Evolutionary conservation across 257 asterid genomes (phyloP).

Genomic region (Nicotiana undulata): DNA sequence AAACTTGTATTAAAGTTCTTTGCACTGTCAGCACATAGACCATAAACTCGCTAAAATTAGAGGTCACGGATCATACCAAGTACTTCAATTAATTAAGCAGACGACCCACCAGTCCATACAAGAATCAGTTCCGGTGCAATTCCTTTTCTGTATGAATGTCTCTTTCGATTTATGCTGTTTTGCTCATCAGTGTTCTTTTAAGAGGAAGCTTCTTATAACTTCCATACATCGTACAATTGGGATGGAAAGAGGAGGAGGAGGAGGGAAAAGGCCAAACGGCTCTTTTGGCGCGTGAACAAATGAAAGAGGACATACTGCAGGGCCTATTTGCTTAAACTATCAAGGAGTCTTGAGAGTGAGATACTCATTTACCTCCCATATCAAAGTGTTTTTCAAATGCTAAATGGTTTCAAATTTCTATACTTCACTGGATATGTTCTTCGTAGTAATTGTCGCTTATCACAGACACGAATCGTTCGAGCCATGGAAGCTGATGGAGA

Average conservation of each 20-base stretch:
- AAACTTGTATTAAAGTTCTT: background rate
- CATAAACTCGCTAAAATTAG: no score
- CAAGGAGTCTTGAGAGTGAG: slow-evolving; percentile 20
- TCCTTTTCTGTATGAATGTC: background rate
- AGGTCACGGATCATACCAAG: background rate
- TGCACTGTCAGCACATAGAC: background rate
- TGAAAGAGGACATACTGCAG: background rate
- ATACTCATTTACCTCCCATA: slow-evolving; percentile 10
- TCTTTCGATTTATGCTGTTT: background rate
- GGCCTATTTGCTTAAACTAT: background rate
- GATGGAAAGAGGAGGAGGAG: background rate
- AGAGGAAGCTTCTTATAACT: background rate
- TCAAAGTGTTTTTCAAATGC: background rate
- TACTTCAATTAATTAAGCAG: background rate
- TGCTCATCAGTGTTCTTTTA: background rate
- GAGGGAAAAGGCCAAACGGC: background rate
- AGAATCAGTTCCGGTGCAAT: background rate
- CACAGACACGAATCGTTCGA: slow-evolving; percentile 84
- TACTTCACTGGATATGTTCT: slow-evolving; percentile 57
- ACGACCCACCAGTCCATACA: background rate
- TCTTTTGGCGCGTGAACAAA: background rate
- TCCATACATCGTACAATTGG: background rate
- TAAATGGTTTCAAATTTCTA: background rate
- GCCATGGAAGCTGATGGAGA: slow-evolving; percentile 97
- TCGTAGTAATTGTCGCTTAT: slow-evolving; percentile 79